Percentiles rank a stretch among this genome's conserved stretches.
Conservation (phyloP, 352 stramenopile species). For the Phytophthora hibernalis region DNA sequence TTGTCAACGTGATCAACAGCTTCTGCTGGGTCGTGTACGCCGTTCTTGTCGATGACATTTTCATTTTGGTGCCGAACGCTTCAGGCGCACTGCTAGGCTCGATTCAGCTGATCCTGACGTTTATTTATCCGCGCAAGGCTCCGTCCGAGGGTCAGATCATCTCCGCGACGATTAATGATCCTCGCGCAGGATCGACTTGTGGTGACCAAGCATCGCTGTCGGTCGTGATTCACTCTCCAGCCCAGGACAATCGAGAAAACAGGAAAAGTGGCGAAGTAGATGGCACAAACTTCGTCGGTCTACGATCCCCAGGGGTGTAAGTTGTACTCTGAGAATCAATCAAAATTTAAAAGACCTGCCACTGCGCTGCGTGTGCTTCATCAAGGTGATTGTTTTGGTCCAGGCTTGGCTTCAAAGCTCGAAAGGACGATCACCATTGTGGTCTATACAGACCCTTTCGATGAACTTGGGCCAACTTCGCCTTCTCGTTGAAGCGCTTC, state of each 20-base stretch:
- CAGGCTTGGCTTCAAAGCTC: too few species aligned
- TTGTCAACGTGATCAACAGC: conserved; percentile 50
- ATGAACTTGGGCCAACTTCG: background rate
- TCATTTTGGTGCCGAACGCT: conserved; percentile 57
- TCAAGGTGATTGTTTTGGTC: too few species aligned
- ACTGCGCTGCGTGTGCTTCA: background rate
- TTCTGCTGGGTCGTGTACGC: conserved; percentile 55
- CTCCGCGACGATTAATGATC: conserved; percentile 24
- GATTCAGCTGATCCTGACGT: conserved; percentile 38
- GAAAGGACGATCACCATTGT: too few species aligned
- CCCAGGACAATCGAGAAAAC: conserved; percentile 11
- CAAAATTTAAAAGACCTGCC: background rate
- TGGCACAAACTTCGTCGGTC: conserved; percentile 6
- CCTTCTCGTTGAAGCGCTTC: too few species aligned
- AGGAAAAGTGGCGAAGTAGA: conserved; percentile 17
- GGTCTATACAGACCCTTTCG: too few species aligned
- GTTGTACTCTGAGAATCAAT: background rate
- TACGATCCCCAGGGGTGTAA: conserved; percentile 27
- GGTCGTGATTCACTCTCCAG: conserved; percentile 26
- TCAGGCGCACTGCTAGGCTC: conserved; percentile 39
- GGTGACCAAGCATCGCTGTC: conserved; percentile 25
- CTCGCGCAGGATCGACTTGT: conserved; percentile 8
- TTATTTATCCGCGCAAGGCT: conserved; percentile 40
- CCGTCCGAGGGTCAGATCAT: conserved; percentile 28
- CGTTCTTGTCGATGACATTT: conserved; percentile 30